These are phyloP conservation scores for Corchorus capsularis DNA, from an alignment of 345 rosid genomes.

Conservation along the genomic window DNA sequence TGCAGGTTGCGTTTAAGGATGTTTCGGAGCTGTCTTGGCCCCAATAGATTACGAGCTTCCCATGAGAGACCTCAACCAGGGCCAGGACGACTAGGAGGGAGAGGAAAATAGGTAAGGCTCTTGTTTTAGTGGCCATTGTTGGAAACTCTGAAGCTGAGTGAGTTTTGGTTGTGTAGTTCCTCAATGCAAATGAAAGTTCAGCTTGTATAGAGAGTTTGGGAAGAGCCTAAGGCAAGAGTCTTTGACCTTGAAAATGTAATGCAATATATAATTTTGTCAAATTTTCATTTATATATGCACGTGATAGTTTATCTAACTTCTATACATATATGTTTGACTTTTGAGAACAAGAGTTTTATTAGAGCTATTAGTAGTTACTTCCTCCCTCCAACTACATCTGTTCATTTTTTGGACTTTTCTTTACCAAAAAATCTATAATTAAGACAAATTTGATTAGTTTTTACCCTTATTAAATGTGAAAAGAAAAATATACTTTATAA, in stretches of 20 bases:
- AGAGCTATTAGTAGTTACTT: too few species aligned
- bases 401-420: too few species aligned
- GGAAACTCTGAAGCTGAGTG: background rate
- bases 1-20: slow-evolving; percentile 45
- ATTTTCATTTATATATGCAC: too few species aligned
- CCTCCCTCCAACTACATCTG: too few species aligned
- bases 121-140: slow-evolving; percentile 24
- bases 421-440: too few species aligned
- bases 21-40: slow-evolving; percentile 67
- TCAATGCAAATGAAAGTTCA: background rate
- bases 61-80: slow-evolving; percentile 14
- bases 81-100: slow-evolving; percentile 15
- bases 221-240: background rate
- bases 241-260: background rate
- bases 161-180: background rate
- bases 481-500: too few species aligned
- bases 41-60: slow-evolving; percentile 47
- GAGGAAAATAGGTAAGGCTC: slow-evolving; percentile 19
- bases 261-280: too few species aligned
- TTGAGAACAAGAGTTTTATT: too few species aligned
- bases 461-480: too few species aligned
- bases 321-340: too few species aligned
- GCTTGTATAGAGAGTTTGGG: background rate
- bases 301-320: too few species aligned
- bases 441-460: too few species aligned